phyloP scores from a whole-genome alignment of 2,329 filamentous ascomycete genomes.

The Blumeriella jaapii region DNA sequence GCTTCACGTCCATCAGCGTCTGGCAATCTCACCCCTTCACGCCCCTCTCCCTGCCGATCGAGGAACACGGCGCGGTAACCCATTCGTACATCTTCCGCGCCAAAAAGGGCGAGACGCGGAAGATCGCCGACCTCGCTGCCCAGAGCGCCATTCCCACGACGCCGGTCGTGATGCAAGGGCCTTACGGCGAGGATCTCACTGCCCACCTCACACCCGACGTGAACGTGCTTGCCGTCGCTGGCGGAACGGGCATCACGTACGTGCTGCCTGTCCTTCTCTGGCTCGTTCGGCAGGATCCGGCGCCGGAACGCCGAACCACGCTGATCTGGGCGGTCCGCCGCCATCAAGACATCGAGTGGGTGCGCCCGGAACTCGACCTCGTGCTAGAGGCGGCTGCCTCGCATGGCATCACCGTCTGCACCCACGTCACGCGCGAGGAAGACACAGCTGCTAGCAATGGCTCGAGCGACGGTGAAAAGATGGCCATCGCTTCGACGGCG shows the following conservation, averaged over 20 bases:
- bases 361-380: too few species aligned
- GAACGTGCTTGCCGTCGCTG: slow-evolving; percentile 42
- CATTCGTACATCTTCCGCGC: slow-evolving; percentile 43
- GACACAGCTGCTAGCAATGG: too few species aligned
- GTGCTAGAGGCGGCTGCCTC: too few species aligned
- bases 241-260: slow-evolving; percentile 48
- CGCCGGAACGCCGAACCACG: too few species aligned
- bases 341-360: too few species aligned
- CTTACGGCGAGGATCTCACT: slow-evolving; percentile 38
- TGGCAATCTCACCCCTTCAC: slow-evolving; percentile 74
- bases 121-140: slow-evolving; percentile 10
- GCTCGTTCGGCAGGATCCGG: too few species aligned
- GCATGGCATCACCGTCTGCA: too few species aligned
- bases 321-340: too few species aligned
- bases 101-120: slow-evolving; percentile 44
- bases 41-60: neutral
- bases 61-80: neutral
- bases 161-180: slow-evolving; percentile 48
- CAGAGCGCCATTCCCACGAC: slow-evolving; percentile 28
- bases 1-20: slow-evolving; percentile 58
- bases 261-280: too few species aligned
- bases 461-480: too few species aligned
- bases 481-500: too few species aligned
- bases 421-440: too few species aligned
- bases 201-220: slow-evolving; percentile 26